Evolutionary conservation across 148 eudicot genomes (phyloP).

Genomic region (Spergularia bocconei): DNA sequence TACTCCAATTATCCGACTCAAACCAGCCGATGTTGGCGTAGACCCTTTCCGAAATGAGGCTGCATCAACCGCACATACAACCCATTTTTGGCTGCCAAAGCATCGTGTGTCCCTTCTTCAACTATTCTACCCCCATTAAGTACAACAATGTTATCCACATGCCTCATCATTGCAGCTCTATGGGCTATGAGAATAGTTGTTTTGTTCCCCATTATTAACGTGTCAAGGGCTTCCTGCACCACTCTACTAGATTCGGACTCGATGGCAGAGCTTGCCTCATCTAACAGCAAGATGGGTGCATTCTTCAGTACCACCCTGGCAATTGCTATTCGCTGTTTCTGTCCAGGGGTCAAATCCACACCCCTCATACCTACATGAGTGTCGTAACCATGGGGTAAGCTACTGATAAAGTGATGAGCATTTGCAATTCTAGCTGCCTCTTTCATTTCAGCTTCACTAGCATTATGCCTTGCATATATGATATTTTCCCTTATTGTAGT

Average conservation of each 20-base stretch:
- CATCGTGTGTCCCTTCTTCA: conserved; percentile 85
- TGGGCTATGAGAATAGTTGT: conserved; percentile 90
- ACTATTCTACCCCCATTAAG: conserved; percentile 94
- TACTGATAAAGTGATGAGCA: conserved; percentile 97
- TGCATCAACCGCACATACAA: conserved; percentile 94
- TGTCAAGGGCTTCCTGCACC: conserved; percentile 96
- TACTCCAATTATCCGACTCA: conserved; percentile 17
- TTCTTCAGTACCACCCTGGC: conserved; percentile 88
- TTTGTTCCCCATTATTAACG: conserved; percentile 90
- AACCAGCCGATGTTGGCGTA: conserved; percentile 74
- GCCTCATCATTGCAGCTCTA: conserved; percentile 96
- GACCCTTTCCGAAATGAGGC: conserved; percentile 87
- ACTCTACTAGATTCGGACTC: conserved; percentile 97
- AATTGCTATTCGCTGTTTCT: conserved; percentile 95
- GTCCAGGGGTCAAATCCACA: conserved; percentile 92
- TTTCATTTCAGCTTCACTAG: conserved; percentile 98
- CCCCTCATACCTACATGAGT: conserved; percentile 99
- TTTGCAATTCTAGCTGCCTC: conserved; percentile 99
- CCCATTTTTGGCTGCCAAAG: conserved; percentile 69
- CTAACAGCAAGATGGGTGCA: conserved; percentile 90
- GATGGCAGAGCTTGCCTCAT: conserved; percentile 95
- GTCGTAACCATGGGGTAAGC: conserved; percentile 97
- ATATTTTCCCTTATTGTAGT: conserved; percentile 92
- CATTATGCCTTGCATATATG: conserved; percentile 95
- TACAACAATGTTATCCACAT: conserved; percentile 92